A percentile compares a stretch with the other conserved stretches of the same genome.
Conservation (phyloP, 2,329 filamentous ascomycete species). For the Colletotrichum plurivorum region DNA sequence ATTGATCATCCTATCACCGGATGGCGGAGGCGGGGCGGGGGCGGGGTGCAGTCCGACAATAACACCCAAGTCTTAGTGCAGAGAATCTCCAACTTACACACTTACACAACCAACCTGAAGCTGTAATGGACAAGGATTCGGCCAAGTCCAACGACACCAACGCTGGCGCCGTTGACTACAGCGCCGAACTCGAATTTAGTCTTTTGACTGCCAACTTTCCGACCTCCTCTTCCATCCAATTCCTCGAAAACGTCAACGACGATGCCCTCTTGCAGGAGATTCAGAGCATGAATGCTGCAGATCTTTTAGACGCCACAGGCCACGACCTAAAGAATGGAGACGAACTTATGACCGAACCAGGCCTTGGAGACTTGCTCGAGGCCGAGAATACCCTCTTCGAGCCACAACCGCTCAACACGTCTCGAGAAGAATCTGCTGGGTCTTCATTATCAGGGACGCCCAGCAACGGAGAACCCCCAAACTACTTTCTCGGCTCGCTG, state of each 20-base stretch:
- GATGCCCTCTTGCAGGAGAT: not conserved
- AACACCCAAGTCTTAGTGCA: too few species aligned
- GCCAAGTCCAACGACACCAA: constrained; percentile 17
- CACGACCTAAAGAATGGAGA: not conserved
- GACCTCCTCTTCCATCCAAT: not conserved
- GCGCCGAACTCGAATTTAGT: constrained; percentile 17
- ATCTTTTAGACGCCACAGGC: not conserved
- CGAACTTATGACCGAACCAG: not conserved
- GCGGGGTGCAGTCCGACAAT: too few species aligned
- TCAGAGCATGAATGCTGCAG: not conserved
- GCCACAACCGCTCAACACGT: too few species aligned
- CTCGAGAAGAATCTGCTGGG: not conserved
- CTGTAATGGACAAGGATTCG: constrained; percentile 25
- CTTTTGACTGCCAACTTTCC: constrained; percentile 11
- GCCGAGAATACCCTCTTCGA: not conserved
- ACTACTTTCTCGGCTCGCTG: not conserved
- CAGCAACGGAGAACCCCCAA: not conserved
- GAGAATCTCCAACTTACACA: constrained; percentile 7
- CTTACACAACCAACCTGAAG: constrained; percentile 16
- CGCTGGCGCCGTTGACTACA: constrained; percentile 17
- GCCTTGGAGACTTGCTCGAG: not conserved
- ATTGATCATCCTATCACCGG: too few species aligned
- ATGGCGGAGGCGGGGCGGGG: too few species aligned
- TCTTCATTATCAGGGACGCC: constrained; percentile 12
- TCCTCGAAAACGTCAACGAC: not conserved